A percentile compares a stretch with the other conserved stretches of the same genome.
Conservation (phyloP, 441 rosid species). For the Euphorbia celastroides region DNA sequence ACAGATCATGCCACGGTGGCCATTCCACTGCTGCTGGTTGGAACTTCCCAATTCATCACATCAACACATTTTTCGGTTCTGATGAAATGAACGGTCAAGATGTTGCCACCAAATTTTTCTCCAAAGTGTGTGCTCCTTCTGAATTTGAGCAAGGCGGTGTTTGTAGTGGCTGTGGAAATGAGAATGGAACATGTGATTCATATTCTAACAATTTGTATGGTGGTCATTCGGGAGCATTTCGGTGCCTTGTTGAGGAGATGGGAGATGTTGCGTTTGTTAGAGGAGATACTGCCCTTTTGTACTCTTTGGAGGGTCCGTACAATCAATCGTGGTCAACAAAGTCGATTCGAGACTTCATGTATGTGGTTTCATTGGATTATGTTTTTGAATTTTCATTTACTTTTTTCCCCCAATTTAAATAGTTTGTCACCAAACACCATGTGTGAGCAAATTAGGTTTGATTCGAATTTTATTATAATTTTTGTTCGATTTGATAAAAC, state of each 20-base stretch:
- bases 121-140: constrained; percentile 5
- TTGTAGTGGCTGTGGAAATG: constrained; percentile 6
- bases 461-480: too few relatives aligned
- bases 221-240: constrained; percentile 10
- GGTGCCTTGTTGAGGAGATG: constrained; percentile 11
- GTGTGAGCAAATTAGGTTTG: too few relatives aligned
- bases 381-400: too few relatives aligned
- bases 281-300: constrained; percentile 8
- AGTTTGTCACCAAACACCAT: too few relatives aligned
- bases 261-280: constrained; percentile 9
- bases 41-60: constrained; percentile 7
- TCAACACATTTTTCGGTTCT: neutral
- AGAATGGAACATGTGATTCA: constrained; percentile 3
- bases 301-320: constrained; percentile 3
- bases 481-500: too few relatives aligned
- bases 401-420: too few relatives aligned
- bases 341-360: constrained; percentile 6
- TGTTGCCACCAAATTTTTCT: neutral
- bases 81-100: constrained; percentile 1
- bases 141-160: constrained; percentile 2
- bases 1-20: constrained; percentile 3
- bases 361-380: neutral
- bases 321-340: constrained; percentile 10
- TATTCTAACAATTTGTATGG: neutral
- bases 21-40: constrained; percentile 8